Conservation (phyloP, 2,329 filamentous ascomycete species). For the Trichoderma gracile region DNA sequence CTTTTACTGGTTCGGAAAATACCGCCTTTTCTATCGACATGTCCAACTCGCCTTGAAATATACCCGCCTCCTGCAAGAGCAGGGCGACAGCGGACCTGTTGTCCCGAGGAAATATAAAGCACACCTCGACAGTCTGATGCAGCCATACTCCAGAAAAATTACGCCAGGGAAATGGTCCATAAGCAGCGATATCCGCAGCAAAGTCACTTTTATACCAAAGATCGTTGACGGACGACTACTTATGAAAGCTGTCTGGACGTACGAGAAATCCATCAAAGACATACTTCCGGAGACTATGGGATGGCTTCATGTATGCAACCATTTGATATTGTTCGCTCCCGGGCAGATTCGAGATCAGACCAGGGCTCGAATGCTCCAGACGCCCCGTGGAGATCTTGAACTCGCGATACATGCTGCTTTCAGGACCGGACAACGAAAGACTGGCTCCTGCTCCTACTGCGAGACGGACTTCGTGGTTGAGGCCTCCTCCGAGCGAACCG, state of each 20-base stretch:
- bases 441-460: background rate
- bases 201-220: background rate
- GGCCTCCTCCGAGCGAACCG: background rate
- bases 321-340: background rate
- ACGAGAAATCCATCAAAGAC: background rate
- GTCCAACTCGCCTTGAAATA: background rate
- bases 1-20: background rate
- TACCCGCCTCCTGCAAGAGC: background rate
- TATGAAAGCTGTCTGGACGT: background rate
- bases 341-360: background rate
- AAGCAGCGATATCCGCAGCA: background rate
- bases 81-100: background rate
- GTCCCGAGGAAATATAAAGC: background rate
- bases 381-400: background rate
- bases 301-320: background rate
- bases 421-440: background rate
- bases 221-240: background rate
- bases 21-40: background rate
- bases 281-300: background rate
- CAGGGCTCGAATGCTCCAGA: background rate
- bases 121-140: background rate
- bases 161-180: background rate
- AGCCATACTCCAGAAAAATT: background rate
- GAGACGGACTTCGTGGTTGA: constrained; percentile 5
- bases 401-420: background rate